Base-by-base conservation (phyloP, 257 asterid species). In the Solanum lycopersicoides region DNA sequence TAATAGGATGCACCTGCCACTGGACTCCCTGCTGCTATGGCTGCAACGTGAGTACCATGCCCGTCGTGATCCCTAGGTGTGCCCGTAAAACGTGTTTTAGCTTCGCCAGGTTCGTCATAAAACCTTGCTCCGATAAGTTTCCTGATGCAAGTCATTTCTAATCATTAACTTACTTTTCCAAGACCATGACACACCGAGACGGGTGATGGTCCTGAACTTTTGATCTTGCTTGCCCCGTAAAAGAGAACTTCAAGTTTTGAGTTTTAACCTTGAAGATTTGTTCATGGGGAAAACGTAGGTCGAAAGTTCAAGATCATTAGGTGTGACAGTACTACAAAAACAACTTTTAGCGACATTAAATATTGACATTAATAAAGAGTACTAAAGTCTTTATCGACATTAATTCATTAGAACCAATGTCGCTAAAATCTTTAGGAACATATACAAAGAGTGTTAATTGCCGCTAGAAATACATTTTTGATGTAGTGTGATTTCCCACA, bases 41-140 rank as follows among this genome's bases (percentile, higher is more conserved):
- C 93, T 16, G 99, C 91, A 10, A 93, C 96, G 11, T 96, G 99
- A 0, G 98, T 96, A 4, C 98, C 99, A 50, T 96, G 99, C 13
- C 99, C 99, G 1, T 23, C 20, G 25, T 86, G 83, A 89, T 96
- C 99, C 80, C 97, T 88, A 0, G 98, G 92, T 1, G 98, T 87
- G 56, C 90, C 90, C 9, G 35, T 1, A 84, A 15, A 20, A 25
- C 41, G 41, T 77, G 65, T 4, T 44, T 7, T 0, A 8, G 0
- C 3, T 15, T 4, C 3, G 0, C 30, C 89, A 9, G 91, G 75
- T 21, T 86, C 89, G 10, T 56, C 72, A 5, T 96, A 96, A 84
- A 90, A 94, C 88, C 98, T 91, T 34, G 98, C 98, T 71, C 98
- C 98, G 11, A 96, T 96, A 86, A 96, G 15, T 88, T 94, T 96